phyloP scores from a whole-genome alignment of 345 rosid species.

The Salix koriyanagi region DNA sequence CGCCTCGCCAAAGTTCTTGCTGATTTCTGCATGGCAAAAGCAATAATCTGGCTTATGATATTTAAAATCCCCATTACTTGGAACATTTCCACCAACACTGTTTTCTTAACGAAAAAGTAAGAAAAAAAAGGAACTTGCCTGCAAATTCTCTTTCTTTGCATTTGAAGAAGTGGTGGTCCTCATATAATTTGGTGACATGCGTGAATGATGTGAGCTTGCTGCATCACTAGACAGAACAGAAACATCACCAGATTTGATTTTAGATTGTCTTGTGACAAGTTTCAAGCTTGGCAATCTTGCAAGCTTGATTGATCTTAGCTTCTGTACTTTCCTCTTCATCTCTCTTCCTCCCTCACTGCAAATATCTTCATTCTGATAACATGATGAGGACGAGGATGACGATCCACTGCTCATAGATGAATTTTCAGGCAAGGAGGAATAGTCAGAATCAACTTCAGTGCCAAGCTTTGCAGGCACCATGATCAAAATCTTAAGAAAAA shows the following conservation, averaged over 20 bases:
- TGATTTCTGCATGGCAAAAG: conserved; percentile 38
- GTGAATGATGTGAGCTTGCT: conserved; percentile 31
- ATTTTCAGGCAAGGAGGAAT: neutral
- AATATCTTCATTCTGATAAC: neutral
- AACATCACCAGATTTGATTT: conserved; percentile 18
- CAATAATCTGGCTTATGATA: neutral
- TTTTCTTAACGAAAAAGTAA: too few species aligned
- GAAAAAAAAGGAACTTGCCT: conserved; percentile 29
- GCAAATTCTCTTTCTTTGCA: conserved; percentile 29
- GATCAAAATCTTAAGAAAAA: neutral
- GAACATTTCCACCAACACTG: neutral
- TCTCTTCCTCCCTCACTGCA: conserved; percentile 13
- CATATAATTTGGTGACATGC: conserved; percentile 30
- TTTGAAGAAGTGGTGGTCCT: conserved; percentile 27
- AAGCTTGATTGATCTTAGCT: conserved; percentile 42
- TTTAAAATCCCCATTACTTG: neutral
- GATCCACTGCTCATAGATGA: neutral
- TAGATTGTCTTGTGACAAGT: conserved; percentile 16
- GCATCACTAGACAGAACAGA: conserved; percentile 33
- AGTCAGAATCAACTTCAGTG: conserved; percentile 7
- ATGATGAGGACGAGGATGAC: neutral
- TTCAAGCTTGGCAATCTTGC: conserved; percentile 39
- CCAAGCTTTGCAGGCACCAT: conserved; percentile 6
- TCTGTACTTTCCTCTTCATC: conserved; percentile 28
- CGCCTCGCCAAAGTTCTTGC: conserved; percentile 30